Evolutionary conservation across 768 basidiomycete species (phyloP), one percentile per base, ranked within the genome.

Genomic region (Suillus alpinus): DNA sequence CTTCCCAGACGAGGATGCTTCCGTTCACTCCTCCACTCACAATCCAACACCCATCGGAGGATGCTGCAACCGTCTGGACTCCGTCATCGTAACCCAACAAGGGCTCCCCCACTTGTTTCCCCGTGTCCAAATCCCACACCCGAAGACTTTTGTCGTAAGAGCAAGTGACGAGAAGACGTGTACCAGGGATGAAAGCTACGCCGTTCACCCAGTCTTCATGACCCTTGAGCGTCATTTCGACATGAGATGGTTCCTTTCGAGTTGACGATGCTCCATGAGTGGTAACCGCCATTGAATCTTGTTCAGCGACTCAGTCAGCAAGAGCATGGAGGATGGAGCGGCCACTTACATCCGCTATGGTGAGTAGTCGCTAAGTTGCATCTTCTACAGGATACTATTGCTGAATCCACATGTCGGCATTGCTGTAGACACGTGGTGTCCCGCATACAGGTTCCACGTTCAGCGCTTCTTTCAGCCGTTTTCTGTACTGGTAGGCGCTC

Each of bases 21-120:
- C 41, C 31, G 10, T 69, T 66, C 9, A 3, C 12, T 5, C 59
- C 55, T 36, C 53, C 62, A 23, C 63, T 59, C 52, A 60, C 59
- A 16, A 69, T 46, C 32, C 41, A 50, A 20, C 51, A 10, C 18
- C 46, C 46, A 26, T 47, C 23, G 13, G 46, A 14, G 23, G 46
- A 47, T 2, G 23, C 46, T 16, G 23, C 23, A 3, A 47, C 23
- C 3, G 1, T 4, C 13, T 23, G 23, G 3, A 26, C 44, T 14
- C 2, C 1, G 6, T 2, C 23, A 20, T 46, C 44, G 13, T 46
- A 23, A 6, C 20, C 20, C 44, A 26, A 14, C 23, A 46, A 46
- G 44, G 44, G 44, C 13, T 46, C 13, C 3, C 23, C 44, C 23
- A 23, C 13, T 26, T 46, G 44, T 46, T 46, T 14, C 1, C 44